phyloP scores from a whole-genome alignment of 306 rosid species.

The Cyclanthera cordifolia region DNA sequence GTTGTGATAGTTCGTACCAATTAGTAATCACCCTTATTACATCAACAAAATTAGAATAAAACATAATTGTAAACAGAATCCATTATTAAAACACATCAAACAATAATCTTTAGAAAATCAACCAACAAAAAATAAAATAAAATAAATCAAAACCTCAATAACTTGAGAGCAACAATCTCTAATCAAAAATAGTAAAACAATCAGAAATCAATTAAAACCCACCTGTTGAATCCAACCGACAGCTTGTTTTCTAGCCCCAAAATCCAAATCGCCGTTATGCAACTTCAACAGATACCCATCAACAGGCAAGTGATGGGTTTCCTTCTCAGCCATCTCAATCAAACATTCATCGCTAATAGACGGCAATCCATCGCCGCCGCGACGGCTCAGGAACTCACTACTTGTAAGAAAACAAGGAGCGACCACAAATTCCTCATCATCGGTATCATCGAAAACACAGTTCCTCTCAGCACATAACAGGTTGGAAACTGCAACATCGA shows the following conservation, averaged over 20 bases:
- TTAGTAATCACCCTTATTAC: no score
- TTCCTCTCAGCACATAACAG: conserved; percentile 74
- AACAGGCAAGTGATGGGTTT: conserved; percentile 44
- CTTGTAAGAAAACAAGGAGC: conserved; percentile 24
- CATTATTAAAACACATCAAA: neutral
- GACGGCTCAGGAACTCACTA: conserved; percentile 22
- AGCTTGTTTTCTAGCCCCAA: conserved; percentile 52
- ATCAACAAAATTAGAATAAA: neutral
- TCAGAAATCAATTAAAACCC: conserved; percentile 13
- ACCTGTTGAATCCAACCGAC: conserved; percentile 90
- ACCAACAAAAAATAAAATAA: neutral
- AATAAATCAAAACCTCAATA: neutral
- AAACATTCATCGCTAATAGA: conserved; percentile 65
- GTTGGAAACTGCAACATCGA: conserved; percentile 50
- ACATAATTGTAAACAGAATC: neutral
- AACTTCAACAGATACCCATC: conserved; percentile 45
- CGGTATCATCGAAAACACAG: conserved; percentile 42
- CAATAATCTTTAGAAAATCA: neutral
- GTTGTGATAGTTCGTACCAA: no score
- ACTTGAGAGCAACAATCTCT: neutral
- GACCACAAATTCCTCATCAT: conserved; percentile 28
- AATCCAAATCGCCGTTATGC: conserved; percentile 53
- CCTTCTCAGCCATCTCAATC: conserved; percentile 50
- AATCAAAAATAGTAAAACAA: neutral
- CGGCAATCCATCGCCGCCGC: conserved; percentile 33